Evolutionary conservation across 2,329 filamentous ascomycete species (phyloP).

Genomic region (Epichloe uncinata): DNA sequence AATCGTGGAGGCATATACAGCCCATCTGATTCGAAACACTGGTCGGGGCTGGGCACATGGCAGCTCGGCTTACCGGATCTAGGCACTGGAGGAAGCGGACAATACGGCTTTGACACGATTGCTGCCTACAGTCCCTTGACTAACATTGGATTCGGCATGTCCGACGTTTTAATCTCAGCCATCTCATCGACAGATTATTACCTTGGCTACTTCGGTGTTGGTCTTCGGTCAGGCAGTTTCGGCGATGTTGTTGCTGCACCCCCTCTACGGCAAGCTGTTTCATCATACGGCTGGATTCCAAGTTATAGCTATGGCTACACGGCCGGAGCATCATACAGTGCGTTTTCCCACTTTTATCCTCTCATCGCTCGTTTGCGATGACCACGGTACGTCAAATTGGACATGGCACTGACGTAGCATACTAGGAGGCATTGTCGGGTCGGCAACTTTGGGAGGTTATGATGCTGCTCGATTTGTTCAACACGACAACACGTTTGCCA

Average conservation of each 20-base stretch:
- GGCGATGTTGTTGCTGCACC: slow-evolving; percentile 33
- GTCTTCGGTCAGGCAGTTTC: slow-evolving; percentile 41
- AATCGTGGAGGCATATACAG: slow-evolving; percentile 48
- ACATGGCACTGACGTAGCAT: background rate
- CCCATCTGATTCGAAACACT: slow-evolving; percentile 38
- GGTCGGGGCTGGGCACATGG: slow-evolving; percentile 46
- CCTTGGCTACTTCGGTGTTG: slow-evolving; percentile 42
- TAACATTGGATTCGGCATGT: slow-evolving; percentile 26
- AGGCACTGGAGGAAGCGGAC: slow-evolving; percentile 45
- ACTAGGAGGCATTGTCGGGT: slow-evolving; percentile 30
- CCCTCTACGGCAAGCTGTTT: slow-evolving; percentile 43
- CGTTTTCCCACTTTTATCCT: slow-evolving; percentile 12
- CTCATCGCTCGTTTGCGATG: background rate
- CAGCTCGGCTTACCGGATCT: slow-evolving; percentile 45
- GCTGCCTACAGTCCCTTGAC: slow-evolving; percentile 25
- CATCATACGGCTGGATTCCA: slow-evolving; percentile 46
- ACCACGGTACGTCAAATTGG: background rate
- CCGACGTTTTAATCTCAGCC: slow-evolving; percentile 33
- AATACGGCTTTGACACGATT: slow-evolving; percentile 46
- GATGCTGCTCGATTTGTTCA: slow-evolving; percentile 47
- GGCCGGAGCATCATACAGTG: slow-evolving; percentile 60
- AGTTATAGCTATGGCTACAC: slow-evolving; percentile 67
- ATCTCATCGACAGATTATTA: slow-evolving; percentile 44
- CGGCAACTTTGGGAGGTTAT: slow-evolving; percentile 57
- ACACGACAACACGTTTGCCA: slow-evolving; percentile 46